Conservation (phyloP, 768 basidiomycete species). For the Mycena pura region DNA sequence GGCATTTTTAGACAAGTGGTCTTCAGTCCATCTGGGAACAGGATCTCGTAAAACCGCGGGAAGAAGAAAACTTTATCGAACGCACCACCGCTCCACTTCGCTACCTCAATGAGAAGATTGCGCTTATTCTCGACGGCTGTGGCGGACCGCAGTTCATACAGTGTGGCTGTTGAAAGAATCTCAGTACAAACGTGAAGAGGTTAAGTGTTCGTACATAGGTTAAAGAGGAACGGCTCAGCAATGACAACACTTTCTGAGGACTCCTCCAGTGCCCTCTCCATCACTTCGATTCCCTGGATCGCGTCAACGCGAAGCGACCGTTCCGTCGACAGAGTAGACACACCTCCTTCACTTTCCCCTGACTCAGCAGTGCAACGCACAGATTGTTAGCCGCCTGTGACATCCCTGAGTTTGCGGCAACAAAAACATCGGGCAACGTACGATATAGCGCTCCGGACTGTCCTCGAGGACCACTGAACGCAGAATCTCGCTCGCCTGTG, state of each 20-base stretch:
- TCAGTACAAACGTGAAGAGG: neutral
- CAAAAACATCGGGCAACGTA: constrained; percentile 34
- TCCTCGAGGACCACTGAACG: constrained; percentile 45
- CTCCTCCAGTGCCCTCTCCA: constrained; percentile 65
- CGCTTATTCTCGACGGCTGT: constrained; percentile 80
- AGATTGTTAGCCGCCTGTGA: constrained; percentile 77
- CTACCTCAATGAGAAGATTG: constrained; percentile 73
- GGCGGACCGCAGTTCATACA: constrained; percentile 82
- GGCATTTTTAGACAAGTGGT: constrained; percentile 84
- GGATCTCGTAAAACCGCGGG: constrained; percentile 43
- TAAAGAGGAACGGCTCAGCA: constrained; percentile 86
- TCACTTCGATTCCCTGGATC: constrained; percentile 67
- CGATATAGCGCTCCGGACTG: constrained; percentile 69
- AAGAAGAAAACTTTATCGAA: neutral
- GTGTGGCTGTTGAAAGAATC: constrained; percentile 62
- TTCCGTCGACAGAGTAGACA: constrained; percentile 6
- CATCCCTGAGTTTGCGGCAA: neutral
- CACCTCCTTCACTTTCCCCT: constrained; percentile 78
- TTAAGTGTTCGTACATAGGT: constrained; percentile 63
- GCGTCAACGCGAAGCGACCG: neutral
- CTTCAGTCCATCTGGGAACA: constrained; percentile 66
- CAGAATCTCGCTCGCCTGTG: constrained; percentile 53
- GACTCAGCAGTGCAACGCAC: constrained; percentile 71
- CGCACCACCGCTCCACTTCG: constrained; percentile 75
- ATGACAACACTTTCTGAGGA: constrained; percentile 77